Evolutionary conservation across 306 rosid species (phyloP).

Genomic region (Vigna nakashimae): DNA sequence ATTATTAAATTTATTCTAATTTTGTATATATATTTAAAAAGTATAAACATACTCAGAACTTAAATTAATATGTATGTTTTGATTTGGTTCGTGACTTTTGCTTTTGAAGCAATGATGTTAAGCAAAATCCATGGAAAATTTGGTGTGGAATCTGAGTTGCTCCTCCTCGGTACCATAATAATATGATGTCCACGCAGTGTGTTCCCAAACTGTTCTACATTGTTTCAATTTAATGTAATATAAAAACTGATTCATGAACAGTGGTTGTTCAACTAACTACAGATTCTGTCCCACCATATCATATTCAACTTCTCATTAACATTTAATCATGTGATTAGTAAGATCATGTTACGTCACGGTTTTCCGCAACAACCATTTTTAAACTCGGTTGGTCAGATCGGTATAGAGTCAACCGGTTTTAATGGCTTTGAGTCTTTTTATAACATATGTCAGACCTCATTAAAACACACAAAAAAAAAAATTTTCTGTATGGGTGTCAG

Average conservation of each 20-base stretch:
- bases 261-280: slow-evolving; percentile 62
- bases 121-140: slow-evolving; percentile 14
- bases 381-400: not conserved
- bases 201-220: slow-evolving; percentile 67
- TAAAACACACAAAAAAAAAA: too few species aligned
- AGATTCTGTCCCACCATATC: slow-evolving; percentile 59
- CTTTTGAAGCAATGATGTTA: not conserved
- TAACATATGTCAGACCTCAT: too few species aligned
- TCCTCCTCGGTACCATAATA: slow-evolving; percentile 59
- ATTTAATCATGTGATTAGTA: slow-evolving; percentile 51
- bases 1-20: too few species aligned
- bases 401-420: slow-evolving; percentile 46
- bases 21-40: too few species aligned
- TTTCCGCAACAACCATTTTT: slow-evolving; percentile 24
- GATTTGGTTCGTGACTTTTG: too few species aligned
- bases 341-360: slow-evolving; percentile 23
- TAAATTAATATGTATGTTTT: not conserved
- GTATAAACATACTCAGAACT: too few species aligned
- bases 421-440: slow-evolving; percentile 39
- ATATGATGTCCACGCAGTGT: slow-evolving; percentile 57
- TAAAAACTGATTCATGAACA: slow-evolving; percentile 35
- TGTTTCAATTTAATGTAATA: slow-evolving; percentile 51
- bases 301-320: slow-evolving; percentile 28
- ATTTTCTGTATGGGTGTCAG: too few species aligned
- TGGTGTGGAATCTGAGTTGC: slow-evolving; percentile 61